Evolutionary conservation across 371 early-diverging fungal species (phyloP).

Genomic region (Cokeromyces recurvatus): DNA sequence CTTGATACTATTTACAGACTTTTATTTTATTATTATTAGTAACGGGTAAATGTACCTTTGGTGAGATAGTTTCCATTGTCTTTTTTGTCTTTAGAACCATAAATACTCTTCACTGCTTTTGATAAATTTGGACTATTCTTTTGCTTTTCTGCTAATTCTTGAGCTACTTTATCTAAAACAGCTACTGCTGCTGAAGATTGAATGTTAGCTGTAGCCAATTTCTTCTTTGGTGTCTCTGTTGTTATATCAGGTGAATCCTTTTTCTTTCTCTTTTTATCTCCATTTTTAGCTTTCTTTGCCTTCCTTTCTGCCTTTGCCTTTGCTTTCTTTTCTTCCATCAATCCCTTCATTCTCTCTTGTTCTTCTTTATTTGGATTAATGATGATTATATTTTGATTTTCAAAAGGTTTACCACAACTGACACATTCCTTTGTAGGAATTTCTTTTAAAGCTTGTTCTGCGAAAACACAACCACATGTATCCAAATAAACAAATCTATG

Average conservation of each 20-base stretch:
- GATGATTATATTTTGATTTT: conserved; percentile 57
- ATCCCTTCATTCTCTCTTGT: conserved; percentile 48
- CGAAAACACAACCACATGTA: conserved; percentile 87
- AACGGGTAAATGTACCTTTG: conserved; percentile 70
- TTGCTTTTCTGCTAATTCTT: conserved; percentile 49
- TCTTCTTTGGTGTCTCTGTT: conserved; percentile 11
- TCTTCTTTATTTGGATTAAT: conserved; percentile 74
- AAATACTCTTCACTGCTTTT: conserved; percentile 56
- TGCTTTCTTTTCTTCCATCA: conserved; percentile 54
- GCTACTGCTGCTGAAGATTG: conserved; percentile 44
- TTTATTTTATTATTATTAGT: too few species aligned
- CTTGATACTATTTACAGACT: too few species aligned
- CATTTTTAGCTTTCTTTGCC: conserved; percentile 39
- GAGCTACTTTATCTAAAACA: conserved; percentile 49
- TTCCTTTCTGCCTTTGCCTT: conserved; percentile 58
- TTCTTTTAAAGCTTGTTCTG: conserved; percentile 80
- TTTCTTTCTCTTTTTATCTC: conserved; percentile 21
- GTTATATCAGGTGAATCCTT: conserved; percentile 6
- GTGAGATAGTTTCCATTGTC: conserved; percentile 57
- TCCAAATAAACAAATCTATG: conserved; percentile 72
- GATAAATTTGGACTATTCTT: conserved; percentile 33
- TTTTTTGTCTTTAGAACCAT: conserved; percentile 34
- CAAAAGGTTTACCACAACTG: conserved; percentile 66
- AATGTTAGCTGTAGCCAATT: conserved; percentile 9
- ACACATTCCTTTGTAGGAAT: conserved; percentile 60